Evolutionary conservation across 257 asterid species (phyloP).

Genomic region (Rauvolfia tetraphylla): DNA sequence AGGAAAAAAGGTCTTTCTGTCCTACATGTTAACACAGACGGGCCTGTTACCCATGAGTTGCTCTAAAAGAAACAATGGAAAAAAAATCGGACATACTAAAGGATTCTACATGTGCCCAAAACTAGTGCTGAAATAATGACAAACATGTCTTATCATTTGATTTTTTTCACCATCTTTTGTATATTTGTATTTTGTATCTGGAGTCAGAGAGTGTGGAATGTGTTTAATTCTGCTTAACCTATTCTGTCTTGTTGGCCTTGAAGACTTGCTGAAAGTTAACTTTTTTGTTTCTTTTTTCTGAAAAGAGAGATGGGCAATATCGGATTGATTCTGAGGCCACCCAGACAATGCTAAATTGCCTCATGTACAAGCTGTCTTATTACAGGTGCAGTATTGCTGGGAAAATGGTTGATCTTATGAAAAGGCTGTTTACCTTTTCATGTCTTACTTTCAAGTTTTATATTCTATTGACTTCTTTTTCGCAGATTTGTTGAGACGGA

Average conservation of each 20-base stretch:
- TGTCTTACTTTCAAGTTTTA: constrained; percentile 2
- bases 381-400: constrained; percentile 56
- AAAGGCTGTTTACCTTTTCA: neutral
- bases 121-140: neutral
- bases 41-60: neutral
- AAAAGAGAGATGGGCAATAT: constrained; percentile 98
- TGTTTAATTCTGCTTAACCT: constrained; percentile 8
- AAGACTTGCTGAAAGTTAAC: neutral
- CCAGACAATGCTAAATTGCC: constrained; percentile 93
- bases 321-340: constrained; percentile 95
- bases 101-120: neutral
- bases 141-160: neutral
- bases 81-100: neutral
- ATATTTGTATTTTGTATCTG: neutral
- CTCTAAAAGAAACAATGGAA: neutral
- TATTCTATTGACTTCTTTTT: constrained; percentile 19
- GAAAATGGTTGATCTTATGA: neutral
- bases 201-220: neutral
- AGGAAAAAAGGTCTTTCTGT: neutral
- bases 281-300: constrained; percentile 21
- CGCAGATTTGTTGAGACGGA: constrained; percentile 91
- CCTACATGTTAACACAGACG: neutral
- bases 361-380: constrained; percentile 97
- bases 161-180: neutral
- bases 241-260: neutral